Conservation (phyloP, 805 yeast species). For the Helenozyma baotianmanensis region DNA sequence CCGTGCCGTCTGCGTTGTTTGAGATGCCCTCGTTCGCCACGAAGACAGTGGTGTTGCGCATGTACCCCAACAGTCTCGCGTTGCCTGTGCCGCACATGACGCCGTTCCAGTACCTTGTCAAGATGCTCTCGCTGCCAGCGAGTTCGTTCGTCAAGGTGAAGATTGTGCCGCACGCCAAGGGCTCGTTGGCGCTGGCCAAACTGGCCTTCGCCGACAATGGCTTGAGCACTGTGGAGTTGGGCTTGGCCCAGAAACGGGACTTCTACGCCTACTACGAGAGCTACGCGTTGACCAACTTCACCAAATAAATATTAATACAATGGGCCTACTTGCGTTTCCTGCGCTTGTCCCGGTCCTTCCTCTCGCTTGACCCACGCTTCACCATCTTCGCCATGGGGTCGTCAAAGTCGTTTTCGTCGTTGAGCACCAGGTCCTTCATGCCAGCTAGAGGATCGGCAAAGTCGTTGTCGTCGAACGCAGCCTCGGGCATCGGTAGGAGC, state of each 20-base stretch:
- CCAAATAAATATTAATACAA: neutral
- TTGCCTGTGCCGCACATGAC: conserved; percentile 32
- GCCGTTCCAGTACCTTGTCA: conserved; percentile 18
- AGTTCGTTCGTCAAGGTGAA: conserved; percentile 23
- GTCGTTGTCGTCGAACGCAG: conserved; percentile 1
- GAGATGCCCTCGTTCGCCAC: conserved; percentile 15
- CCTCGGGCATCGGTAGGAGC: conserved; percentile 5
- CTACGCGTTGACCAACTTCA: conserved; percentile 3
- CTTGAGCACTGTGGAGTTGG: conserved; percentile 29
- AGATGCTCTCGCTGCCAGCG: conserved; percentile 19
- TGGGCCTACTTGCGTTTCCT: too few relatives aligned
- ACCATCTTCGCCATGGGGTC: conserved; percentile 35
- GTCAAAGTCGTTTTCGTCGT: conserved; percentile 23
- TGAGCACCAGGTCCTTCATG: conserved; percentile 5
- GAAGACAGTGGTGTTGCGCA: conserved; percentile 36
- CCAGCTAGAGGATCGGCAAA: neutral
- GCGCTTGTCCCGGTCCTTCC: neutral
- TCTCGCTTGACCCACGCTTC: conserved; percentile 5
- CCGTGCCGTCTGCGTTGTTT: conserved; percentile 8
- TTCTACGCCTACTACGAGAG: conserved; percentile 19
- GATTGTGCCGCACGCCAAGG: conserved; percentile 20
- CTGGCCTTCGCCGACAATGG: conserved; percentile 30
- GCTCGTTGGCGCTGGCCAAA: conserved; percentile 17
- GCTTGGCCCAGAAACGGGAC: conserved; percentile 24
- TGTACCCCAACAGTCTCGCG: conserved; percentile 32